A percentile compares a stretch with the other conserved stretches of the same genome.
phyloP scores from a whole-genome alignment of 2,329 filamentous ascomycete species.

The Capronia epimyces region DNA sequence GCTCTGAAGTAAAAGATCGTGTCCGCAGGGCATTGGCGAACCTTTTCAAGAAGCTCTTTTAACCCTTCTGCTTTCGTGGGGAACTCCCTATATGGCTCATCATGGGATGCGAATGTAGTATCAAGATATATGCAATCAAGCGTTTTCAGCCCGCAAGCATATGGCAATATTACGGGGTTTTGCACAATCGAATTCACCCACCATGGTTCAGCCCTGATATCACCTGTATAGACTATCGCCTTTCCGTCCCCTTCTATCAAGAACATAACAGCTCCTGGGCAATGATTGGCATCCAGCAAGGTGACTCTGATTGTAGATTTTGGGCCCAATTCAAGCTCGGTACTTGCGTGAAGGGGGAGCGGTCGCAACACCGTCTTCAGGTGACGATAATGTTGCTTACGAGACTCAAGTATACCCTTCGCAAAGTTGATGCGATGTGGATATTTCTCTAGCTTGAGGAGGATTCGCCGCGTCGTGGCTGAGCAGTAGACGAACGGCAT shows the following conservation, averaged over 20 bases:
- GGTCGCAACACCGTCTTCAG: slow-evolving; percentile 69
- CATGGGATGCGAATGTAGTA: slow-evolving; percentile 65
- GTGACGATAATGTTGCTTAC: slow-evolving; percentile 70
- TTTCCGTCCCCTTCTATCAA: slow-evolving; percentile 69
- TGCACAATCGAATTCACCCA: slow-evolving; percentile 70
- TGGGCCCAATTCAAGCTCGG: slow-evolving; percentile 65
- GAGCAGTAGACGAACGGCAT: slow-evolving; percentile 90
- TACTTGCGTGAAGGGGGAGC: slow-evolving; percentile 75
- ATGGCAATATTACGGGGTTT: slow-evolving; percentile 69
- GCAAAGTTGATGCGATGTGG: slow-evolving; percentile 76
- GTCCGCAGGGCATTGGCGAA: slow-evolving; percentile 62
- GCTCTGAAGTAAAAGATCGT: slow-evolving; percentile 79
- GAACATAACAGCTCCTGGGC: slow-evolving; percentile 86
- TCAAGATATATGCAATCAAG: slow-evolving; percentile 85
- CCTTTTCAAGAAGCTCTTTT: slow-evolving; percentile 63
- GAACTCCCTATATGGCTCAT: slow-evolving; percentile 48
- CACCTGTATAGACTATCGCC: slow-evolving; percentile 80
- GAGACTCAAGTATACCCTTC: slow-evolving; percentile 68
- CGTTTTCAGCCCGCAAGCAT: slow-evolving; percentile 58
- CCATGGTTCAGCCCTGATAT: slow-evolving; percentile 78
- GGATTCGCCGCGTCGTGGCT: slow-evolving; percentile 69
- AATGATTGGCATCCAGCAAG: slow-evolving; percentile 87
- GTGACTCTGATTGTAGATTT: slow-evolving; percentile 70
- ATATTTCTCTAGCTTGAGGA: slow-evolving; percentile 73
- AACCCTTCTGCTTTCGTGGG: slow-evolving; percentile 69